Conservation (phyloP, 2,329 filamentous ascomycete species). For the Chaetothyriales sp. region DNA sequence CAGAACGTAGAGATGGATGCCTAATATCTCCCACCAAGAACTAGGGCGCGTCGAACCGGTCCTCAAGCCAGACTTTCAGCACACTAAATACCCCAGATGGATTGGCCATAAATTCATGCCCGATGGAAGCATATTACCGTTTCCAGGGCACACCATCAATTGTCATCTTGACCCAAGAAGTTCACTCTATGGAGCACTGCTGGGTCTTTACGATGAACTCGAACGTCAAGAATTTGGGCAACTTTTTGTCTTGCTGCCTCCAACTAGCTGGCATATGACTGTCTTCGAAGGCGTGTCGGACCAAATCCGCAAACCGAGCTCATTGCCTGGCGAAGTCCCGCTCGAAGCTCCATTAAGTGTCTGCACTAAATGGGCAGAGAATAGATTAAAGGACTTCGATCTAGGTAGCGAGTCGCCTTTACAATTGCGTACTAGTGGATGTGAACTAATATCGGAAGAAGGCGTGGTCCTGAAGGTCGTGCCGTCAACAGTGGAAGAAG, state of each 20-base stretch:
- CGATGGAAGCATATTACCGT: constrained; percentile 2
- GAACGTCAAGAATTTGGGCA: constrained; percentile 2
- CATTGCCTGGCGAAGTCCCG: constrained; percentile 1
- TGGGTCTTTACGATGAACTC: neutral
- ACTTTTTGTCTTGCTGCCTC: constrained; percentile 1
- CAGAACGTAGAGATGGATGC: no score
- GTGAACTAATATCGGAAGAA: constrained; percentile 1
- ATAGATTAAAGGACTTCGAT: neutral
- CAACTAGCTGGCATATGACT: constrained; percentile 7
- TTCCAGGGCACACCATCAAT: constrained; percentile 4
- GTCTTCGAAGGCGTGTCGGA: constrained; percentile 5
- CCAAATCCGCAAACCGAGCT: constrained; percentile 2
- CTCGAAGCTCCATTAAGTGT: constrained; percentile 1
- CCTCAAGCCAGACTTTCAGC: constrained; percentile 1
- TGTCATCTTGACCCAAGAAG: constrained; percentile 2
- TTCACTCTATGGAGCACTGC: constrained; percentile 1
- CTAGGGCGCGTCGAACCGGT: constrained; percentile 1
- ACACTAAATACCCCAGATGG: constrained; percentile 3
- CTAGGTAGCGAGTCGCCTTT: constrained; percentile 1
- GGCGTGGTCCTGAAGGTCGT: constrained; percentile 3
- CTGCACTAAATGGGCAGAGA: neutral
- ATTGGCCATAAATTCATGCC: constrained; percentile 8
- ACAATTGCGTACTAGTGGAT: constrained; percentile 1
- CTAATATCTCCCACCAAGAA: no score
- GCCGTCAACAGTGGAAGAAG: neutral